These are phyloP conservation scores for Spinellus fusiger DNA, from an alignment of 192 early-diverging fungal species.

Conservation along the genomic window DNA sequence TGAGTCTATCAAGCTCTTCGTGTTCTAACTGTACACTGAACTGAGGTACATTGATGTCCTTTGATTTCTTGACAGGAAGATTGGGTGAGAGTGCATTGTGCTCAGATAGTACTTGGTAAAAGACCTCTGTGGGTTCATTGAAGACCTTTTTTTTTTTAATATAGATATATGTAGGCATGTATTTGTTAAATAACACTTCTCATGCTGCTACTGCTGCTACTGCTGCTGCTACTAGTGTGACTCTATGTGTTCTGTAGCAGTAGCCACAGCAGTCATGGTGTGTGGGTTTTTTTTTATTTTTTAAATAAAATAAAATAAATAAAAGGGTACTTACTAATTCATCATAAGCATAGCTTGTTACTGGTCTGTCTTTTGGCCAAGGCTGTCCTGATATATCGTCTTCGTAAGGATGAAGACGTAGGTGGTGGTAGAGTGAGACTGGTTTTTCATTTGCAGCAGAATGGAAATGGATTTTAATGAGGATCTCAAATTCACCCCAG, in stretches of 20 bases:
- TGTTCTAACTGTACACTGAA: conserved; percentile 30
- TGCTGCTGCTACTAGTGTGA: too few species aligned
- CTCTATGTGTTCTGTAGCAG: too few species aligned
- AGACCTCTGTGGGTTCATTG: conserved; percentile 34
- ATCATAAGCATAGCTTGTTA: conserved; percentile 73
- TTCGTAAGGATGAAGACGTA: conserved; percentile 85
- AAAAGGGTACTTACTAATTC: conserved; percentile 53
- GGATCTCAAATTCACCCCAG: conserved; percentile 99
- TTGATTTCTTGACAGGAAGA: conserved; percentile 30
- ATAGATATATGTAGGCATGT: not conserved
- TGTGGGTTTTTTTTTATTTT: too few species aligned
- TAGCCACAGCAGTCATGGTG: too few species aligned
- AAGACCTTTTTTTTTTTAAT: conserved; percentile 22
- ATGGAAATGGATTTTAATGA: conserved; percentile 86
- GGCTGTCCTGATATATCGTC: conserved; percentile 54
- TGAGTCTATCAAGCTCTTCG: conserved; percentile 30
- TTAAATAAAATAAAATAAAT: conserved; percentile 4
- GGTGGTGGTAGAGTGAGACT: conserved; percentile 80
- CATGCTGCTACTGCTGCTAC: too few species aligned
- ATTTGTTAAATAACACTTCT: too few species aligned
- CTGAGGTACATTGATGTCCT: conserved; percentile 11
- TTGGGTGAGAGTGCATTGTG: conserved; percentile 21
- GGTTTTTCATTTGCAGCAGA: conserved; percentile 72
- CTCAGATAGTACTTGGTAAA: conserved; percentile 25
- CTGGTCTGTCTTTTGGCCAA: conserved; percentile 56